Percentiles rank a stretch among this genome's conserved stretches.
Conservation (phyloP, 352 stramenopile species). For the Phytophthora megakarya region DNA sequence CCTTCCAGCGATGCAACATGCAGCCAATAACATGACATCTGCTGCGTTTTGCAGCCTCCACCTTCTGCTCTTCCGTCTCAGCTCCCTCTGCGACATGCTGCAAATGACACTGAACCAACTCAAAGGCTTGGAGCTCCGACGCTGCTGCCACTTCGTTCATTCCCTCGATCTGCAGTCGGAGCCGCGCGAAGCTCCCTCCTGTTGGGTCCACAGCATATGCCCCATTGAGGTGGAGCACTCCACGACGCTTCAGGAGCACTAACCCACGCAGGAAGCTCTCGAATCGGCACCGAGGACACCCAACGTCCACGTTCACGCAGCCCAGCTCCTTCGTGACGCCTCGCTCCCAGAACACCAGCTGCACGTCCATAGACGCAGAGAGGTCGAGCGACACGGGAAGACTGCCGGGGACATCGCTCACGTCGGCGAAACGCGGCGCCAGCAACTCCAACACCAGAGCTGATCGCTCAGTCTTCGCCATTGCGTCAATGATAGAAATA, state of each 20-base stretch:
- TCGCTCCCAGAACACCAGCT: conserved; percentile 38
- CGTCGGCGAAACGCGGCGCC: conserved; percentile 26
- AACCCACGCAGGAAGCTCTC: conserved; percentile 45
- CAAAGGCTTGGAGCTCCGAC: conserved; percentile 44
- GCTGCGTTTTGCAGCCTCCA: conserved; percentile 34
- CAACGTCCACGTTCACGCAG: conserved; percentile 43
- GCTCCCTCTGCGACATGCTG: conserved; percentile 13
- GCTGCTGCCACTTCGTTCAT: conserved; percentile 11
- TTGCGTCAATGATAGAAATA: not conserved
- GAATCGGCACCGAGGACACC: conserved; percentile 49
- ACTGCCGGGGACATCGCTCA: conserved; percentile 7
- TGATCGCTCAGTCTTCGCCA: conserved; percentile 17
- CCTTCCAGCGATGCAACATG: conserved; percentile 40
- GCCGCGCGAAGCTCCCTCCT: conserved; percentile 30
- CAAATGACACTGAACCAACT: conserved; percentile 56
- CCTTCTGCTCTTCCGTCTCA: conserved; percentile 11
- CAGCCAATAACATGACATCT: conserved; percentile 65
- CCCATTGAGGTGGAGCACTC: conserved; percentile 38
- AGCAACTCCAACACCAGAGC: conserved; percentile 36
- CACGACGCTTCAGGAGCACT: conserved; percentile 40
- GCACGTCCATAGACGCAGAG: conserved; percentile 24
- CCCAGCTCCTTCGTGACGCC: conserved; percentile 36
- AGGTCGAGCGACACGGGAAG: conserved; percentile 30
- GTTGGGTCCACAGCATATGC: conserved; percentile 41
- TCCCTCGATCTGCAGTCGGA: conserved; percentile 48